Evolutionary conservation across 2,329 filamentous ascomycete genomes (phyloP).

Genomic region (Septoria petroselini): DNA sequence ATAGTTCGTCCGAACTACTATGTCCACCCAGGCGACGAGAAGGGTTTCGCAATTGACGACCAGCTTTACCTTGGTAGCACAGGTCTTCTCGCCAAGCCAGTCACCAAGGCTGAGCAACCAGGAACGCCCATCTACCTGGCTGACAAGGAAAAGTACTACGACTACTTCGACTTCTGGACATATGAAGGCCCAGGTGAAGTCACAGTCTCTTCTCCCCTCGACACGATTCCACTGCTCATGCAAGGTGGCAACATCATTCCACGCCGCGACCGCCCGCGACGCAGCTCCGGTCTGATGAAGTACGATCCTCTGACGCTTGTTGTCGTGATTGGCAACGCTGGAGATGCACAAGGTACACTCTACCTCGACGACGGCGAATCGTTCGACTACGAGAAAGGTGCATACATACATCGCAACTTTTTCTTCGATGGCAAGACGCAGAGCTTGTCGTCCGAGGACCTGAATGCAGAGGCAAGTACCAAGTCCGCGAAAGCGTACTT

Average conservation of each 20-base stretch:
- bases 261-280: conserved; percentile 80
- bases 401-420: conserved; percentile 84
- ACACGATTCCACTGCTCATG: conserved; percentile 87
- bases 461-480: conserved; percentile 49
- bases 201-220: conserved; percentile 71
- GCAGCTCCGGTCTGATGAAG: conserved; percentile 83
- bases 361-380: conserved; percentile 94
- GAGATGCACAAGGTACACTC: conserved; percentile 74
- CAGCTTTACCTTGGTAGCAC: conserved; percentile 89
- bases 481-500: conserved; percentile 70
- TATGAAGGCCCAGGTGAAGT: conserved; percentile 72
- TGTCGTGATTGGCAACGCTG: conserved; percentile 64
- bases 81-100: conserved; percentile 87
- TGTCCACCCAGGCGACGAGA: conserved; percentile 80
- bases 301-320: conserved; percentile 95
- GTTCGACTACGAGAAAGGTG: conserved; percentile 80
- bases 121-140: conserved; percentile 80
- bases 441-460: conserved; percentile 66
- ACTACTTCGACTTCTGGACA: conserved; percentile 85
- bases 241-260: conserved; percentile 89
- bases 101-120: conserved; percentile 71
- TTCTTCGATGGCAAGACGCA: conserved; percentile 55
- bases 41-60: conserved; percentile 83
- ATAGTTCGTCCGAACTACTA: conserved; percentile 93
- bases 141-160: conserved; percentile 85